Evolutionary conservation across 2,329 filamentous ascomycete genomes (phyloP).

Genomic region (Lasiodiplodia sp.): DNA sequence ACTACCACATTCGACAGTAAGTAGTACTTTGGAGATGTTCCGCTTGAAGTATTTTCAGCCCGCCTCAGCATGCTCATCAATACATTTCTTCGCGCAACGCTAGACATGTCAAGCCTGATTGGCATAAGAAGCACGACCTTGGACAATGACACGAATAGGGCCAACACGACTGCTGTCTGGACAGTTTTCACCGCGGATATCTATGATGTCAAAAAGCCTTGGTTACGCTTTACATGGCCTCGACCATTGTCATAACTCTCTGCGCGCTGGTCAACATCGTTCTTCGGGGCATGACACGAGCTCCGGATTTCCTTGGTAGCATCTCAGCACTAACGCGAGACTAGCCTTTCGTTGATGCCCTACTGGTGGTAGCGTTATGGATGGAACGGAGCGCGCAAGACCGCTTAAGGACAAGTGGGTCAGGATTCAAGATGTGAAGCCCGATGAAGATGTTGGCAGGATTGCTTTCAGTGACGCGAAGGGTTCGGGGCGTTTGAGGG

Average conservation of each 20-base stretch:
- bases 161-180: too few species aligned
- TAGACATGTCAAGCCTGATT: slow-evolving; percentile 18
- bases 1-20: too few species aligned
- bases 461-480: slow-evolving; percentile 31
- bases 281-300: slow-evolving; percentile 24
- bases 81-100: slow-evolving; percentile 27
- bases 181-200: too few species aligned
- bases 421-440: slow-evolving; percentile 34
- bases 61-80: slow-evolving; percentile 32
- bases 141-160: too few species aligned
- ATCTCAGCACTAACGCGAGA: slow-evolving; percentile 31
- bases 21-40: too few species aligned
- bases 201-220: not conserved
- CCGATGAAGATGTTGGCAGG: slow-evolving; percentile 28
- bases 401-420: slow-evolving; percentile 31
- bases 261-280: slow-evolving; percentile 30
- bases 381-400: slow-evolving; percentile 29
- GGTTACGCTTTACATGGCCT: slow-evolving; percentile 25
- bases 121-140: too few species aligned
- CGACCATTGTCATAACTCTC: slow-evolving; percentile 16
- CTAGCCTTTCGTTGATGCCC: slow-evolving; percentile 30
- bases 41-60: too few species aligned
- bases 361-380: slow-evolving; percentile 22
- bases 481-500: too few species aligned
- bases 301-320: slow-evolving; percentile 32